Evolutionary conservation across 352 stramenopile species (phyloP), one percentile per base, ranked within the genome.

Genomic region (Pilasporangium apinafurcum): DNA sequence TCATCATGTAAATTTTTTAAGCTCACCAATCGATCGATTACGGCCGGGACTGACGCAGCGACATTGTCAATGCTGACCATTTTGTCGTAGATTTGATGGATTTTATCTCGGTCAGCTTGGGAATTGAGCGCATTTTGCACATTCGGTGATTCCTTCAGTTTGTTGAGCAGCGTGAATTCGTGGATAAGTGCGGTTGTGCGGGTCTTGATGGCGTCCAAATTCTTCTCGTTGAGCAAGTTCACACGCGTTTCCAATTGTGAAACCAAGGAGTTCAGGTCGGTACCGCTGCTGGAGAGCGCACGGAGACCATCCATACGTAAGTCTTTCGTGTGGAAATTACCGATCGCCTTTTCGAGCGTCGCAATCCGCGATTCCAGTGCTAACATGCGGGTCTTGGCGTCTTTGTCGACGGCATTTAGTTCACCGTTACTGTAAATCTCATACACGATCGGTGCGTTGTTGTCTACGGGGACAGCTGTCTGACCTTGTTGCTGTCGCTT

Each of bases 391-490:
- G 66, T 62, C 51, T 83, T 83, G 25, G 71, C 70, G 36, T 86
- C 74, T n/a, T 59, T 59, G 31, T 86, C 77, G 10, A 84, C 62
- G 7, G 68, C 67, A 48, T 86, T 77, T 24, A 86, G 50, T 59
- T 89, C 77, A 13, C 73, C 73, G 31, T 78, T 86, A 55, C 69
- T 86, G 65, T 74, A 89, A 37, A 89, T 83, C 53, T 89, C 77
- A 55, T 89, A 89, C 40, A 86, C 67, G 39, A 89, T 83, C 3
- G 68, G 61, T 4, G 72, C 62, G 18, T 32, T 31, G 28, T 58
- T 44, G 12, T 35, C 43, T 8, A 27, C 40, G 25, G 41, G 25
- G 22, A 16, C 30, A 26, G 29, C 16, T 5, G 48, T 57, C 18
- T 57, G 46, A 10, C 41, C 49, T 18, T 64, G 56, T 43, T 75